A percentile compares a stretch with the other conserved stretches of the same genome.
phyloP scores from a whole-genome alignment of 148 eudicot genomes.

The Persicaria maculosa region DNA sequence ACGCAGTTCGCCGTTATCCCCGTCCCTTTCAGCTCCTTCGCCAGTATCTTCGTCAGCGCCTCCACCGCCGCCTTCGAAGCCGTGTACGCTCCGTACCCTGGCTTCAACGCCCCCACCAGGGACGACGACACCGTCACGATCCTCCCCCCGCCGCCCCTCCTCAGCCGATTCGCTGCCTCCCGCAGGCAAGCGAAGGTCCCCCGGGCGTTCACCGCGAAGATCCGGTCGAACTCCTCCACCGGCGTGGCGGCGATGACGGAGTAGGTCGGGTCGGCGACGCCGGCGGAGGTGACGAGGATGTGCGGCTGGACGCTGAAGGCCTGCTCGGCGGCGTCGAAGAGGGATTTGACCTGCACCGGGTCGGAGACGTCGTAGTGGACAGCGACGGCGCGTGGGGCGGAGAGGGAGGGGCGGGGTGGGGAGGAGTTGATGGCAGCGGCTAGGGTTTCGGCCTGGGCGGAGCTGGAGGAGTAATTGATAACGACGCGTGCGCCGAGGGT shows the following conservation, averaged over 20 bases:
- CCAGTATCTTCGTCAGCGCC: conserved; percentile 35
- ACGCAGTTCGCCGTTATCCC: conserved; percentile 35
- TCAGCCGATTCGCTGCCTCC: conserved; percentile 20
- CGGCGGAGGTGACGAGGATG: conserved; percentile 29
- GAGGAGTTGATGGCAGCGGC: conserved; percentile 5
- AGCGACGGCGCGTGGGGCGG: neutral
- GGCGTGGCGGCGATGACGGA: conserved; percentile 22
- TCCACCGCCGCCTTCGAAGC: conserved; percentile 44
- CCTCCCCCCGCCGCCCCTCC: conserved; percentile 31
- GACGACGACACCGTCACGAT: conserved; percentile 31
- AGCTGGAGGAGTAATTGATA: conserved; percentile 35
- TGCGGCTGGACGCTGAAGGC: conserved; percentile 16
- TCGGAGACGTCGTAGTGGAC: neutral
- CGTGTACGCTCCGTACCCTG: conserved; percentile 35
- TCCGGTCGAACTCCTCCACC: neutral
- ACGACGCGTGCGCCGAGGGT: conserved; percentile 46
- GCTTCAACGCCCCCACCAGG: conserved; percentile 21
- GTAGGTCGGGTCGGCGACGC: conserved; percentile 23
- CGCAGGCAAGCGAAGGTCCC: no score
- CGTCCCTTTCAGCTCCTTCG: conserved; percentile 41
- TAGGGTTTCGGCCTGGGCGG: conserved; percentile 9
- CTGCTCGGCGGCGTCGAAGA: neutral
- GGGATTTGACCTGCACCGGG: neutral
- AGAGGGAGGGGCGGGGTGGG: neutral
- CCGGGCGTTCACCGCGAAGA: no score